Evolutionary conservation across 306 rosid genomes (phyloP).

Genomic region (Prinsepia uniflora): DNA sequence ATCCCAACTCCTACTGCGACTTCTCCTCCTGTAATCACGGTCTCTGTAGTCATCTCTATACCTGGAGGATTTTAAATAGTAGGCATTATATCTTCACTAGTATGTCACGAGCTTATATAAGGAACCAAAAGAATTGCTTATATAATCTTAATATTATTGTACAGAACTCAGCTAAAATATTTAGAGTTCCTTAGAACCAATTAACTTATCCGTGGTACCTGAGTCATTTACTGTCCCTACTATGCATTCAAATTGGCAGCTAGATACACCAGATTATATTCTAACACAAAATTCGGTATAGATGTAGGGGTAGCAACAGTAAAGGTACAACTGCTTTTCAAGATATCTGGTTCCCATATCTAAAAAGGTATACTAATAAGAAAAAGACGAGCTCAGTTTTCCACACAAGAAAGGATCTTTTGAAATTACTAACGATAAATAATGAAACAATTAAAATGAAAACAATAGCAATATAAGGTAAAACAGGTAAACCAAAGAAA

Average conservation of each 20-base stretch:
- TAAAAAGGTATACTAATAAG: too few species aligned
- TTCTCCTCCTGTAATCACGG: slow-evolving; percentile 56
- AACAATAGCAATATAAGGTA: too few species aligned
- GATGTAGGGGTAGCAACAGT: too few species aligned
- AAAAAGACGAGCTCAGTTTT: too few species aligned
- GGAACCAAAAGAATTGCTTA: not conserved
- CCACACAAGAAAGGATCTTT: too few species aligned
- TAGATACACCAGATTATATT: not conserved
- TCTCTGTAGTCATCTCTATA: slow-evolving; percentile 57
- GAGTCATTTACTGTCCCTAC: not conserved
- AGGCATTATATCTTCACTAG: not conserved
- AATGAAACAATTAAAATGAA: too few species aligned
- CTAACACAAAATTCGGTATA: too few species aligned
- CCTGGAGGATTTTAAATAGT: slow-evolving; percentile 26
- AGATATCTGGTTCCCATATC: too few species aligned
- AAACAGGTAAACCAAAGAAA: too few species aligned
- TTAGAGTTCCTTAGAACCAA: not conserved
- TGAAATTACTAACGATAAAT: too few species aligned
- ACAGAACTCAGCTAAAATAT: not conserved
- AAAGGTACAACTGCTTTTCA: too few species aligned
- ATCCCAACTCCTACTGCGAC: slow-evolving; percentile 73
- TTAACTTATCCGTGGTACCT: not conserved
- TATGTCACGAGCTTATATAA: not conserved
- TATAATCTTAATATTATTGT: too few species aligned
- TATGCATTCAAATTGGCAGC: not conserved